Conservation (phyloP, 2,329 filamentous ascomycete genomes). For the Aspergillus ruber region DNA sequence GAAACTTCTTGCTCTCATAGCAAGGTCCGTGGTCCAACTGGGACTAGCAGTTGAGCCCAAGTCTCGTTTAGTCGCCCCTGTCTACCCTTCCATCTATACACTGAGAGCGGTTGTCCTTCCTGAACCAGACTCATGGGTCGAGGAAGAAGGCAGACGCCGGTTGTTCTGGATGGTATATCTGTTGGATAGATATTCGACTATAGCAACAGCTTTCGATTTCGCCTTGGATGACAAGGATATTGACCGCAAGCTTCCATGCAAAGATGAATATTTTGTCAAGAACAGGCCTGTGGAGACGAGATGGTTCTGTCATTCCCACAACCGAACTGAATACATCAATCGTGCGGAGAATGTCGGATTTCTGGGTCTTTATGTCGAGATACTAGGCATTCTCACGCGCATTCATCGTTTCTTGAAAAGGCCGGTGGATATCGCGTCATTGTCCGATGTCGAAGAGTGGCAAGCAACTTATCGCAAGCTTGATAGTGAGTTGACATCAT, state of each 20-base stretch:
- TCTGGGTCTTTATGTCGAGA: constrained; percentile 86
- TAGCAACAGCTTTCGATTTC: constrained; percentile 88
- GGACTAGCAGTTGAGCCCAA: constrained; percentile 78
- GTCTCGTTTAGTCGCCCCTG: constrained; percentile 69
- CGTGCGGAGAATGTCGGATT: constrained; percentile 76
- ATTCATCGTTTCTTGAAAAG: constrained; percentile 85
- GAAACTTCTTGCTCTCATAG: constrained; percentile 86
- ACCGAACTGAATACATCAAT: constrained; percentile 56
- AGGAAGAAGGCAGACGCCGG: constrained; percentile 77
- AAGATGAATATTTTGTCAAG: constrained; percentile 76
- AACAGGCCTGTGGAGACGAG: constrained; percentile 79
- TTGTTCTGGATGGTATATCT: constrained; percentile 95
- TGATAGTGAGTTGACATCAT: constrained; percentile 69
- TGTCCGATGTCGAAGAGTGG: constrained; percentile 83
- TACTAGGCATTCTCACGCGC: constrained; percentile 76
- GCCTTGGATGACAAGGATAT: constrained; percentile 84
- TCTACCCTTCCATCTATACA: constrained; percentile 82
- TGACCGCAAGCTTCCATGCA: constrained; percentile 77
- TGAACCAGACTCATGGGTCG: constrained; percentile 76
- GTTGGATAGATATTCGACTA: constrained; percentile 81
- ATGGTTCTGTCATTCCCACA: constrained; percentile 60
- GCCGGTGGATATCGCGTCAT: constrained; percentile 78
- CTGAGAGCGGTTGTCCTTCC: constrained; percentile 77
- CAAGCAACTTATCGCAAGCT: constrained; percentile 80
- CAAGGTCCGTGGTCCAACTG: constrained; percentile 79